phyloP scores from a whole-genome alignment of 352 stramenopile species.

The Globisporangium ultimum region DNA sequence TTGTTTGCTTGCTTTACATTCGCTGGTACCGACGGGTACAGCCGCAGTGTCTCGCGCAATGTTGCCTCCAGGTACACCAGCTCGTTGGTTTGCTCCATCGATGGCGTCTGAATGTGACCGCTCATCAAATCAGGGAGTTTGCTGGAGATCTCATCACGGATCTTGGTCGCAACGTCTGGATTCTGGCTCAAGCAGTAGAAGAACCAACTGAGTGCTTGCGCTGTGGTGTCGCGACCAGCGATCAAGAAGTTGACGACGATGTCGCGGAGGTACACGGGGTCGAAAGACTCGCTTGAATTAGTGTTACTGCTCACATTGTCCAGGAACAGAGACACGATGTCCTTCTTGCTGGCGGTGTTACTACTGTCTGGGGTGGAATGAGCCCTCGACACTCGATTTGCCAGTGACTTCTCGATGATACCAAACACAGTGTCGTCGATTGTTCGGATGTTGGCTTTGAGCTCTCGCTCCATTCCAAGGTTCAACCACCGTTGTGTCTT shows the following conservation, averaged over 20 bases:
- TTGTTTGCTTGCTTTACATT: too few species aligned
- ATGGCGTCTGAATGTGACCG: background rate
- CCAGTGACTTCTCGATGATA: slow-evolving; percentile 33
- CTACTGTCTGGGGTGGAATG: background rate
- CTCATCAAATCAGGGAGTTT: slow-evolving; percentile 24
- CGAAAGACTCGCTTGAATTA: slow-evolving; percentile 8
- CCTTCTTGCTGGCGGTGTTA: background rate
- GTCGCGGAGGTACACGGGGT: slow-evolving; percentile 47
- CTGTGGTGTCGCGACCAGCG: slow-evolving; percentile 77
- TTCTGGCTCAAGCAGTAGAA: slow-evolving; percentile 52
- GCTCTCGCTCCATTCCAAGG: slow-evolving; percentile 28
- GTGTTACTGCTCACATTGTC: slow-evolving; percentile 10
- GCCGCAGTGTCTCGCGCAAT: too few species aligned
- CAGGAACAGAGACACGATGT: slow-evolving; percentile 19
- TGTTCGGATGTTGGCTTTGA: slow-evolving; percentile 24
- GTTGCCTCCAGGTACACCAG: slow-evolving; percentile 2
- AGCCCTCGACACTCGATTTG: background rate
- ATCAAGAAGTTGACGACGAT: slow-evolving; percentile 78
- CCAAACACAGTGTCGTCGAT: slow-evolving; percentile 31
- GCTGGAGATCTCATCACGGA: slow-evolving; percentile 36
- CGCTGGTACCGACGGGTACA: too few species aligned
- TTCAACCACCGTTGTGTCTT: slow-evolving; percentile 35
- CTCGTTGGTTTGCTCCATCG: background rate
- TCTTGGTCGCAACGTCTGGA: slow-evolving; percentile 38
- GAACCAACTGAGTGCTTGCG: too few species aligned